Conservation (phyloP, 2,329 filamentous ascomycete species). For the Penicillium sp. region DNA sequence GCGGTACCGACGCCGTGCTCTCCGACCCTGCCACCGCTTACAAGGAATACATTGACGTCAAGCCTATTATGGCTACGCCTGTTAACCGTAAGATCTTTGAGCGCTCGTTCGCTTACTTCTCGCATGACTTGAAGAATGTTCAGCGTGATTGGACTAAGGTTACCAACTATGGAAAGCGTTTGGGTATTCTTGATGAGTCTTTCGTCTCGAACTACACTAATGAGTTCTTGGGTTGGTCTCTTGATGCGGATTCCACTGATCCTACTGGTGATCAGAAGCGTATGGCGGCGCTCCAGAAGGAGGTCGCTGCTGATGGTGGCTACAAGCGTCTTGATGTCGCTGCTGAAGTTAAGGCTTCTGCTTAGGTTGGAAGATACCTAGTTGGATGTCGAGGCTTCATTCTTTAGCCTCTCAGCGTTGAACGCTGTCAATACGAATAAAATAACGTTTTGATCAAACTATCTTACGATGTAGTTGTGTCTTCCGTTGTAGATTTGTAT, state of each 20-base stretch:
- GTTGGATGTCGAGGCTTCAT: conserved; percentile 11
- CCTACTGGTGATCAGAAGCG: conserved; percentile 73
- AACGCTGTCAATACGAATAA: not conserved
- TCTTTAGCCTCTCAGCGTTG: conserved; percentile 7
- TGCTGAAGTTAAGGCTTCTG: conserved; percentile 28
- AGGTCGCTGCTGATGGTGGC: conserved; percentile 66
- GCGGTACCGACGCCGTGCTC: conserved; percentile 72
- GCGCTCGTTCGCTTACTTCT: conserved; percentile 76
- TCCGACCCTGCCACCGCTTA: conserved; percentile 64
- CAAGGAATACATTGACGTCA: conserved; percentile 70
- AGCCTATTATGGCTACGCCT: conserved; percentile 67
- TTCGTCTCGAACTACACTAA: conserved; percentile 78
- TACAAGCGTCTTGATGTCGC: conserved; percentile 46
- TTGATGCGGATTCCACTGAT: conserved; percentile 66
- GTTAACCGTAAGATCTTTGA: conserved; percentile 80
- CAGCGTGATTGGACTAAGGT: conserved; percentile 75
- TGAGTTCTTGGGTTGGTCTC: conserved; percentile 65
- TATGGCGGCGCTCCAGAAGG: conserved; percentile 69
- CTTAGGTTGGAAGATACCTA: conserved; percentile 16
- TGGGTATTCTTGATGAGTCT: conserved; percentile 64
- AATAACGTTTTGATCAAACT: not conserved
- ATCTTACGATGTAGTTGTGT: not conserved
- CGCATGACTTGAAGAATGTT: conserved; percentile 73
- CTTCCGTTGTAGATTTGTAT: not conserved
- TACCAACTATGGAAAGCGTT: conserved; percentile 72